Evolutionary conservation across 2,329 filamentous ascomycete species (phyloP), one percentile per base, ranked within the genome.

Genomic region (Verticillium zaregamsianum): DNA sequence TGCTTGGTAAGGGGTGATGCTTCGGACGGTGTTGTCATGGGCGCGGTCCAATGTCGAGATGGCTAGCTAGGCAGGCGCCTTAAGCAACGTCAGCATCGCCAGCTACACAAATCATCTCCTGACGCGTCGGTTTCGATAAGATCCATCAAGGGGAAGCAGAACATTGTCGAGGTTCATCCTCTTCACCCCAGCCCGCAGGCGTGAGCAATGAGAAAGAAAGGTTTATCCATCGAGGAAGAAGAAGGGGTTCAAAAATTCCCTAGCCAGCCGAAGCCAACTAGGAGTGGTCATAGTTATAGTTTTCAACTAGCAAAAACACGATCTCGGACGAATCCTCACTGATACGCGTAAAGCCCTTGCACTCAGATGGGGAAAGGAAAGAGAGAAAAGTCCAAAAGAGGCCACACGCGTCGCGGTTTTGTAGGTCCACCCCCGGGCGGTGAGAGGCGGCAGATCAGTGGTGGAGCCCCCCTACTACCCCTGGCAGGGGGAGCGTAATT

Each of bases 241-340:
- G 71, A 60, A 58, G 37, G 71, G 70, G 82, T 84, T 79, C 89
- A 92, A 92, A 92, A 89, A 92, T 92, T 92, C 90, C 89, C 83
- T 84, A 80, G 79, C 85, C 84, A 83, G 82, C 84, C 80, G 81
- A 83, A 85, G 84, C 88, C 86, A 85, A 83, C 70, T 79, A 83
- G 81, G 82, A 93, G 90, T 82, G 82, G 89, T 91, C 89, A 90
- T 85, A 59, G 82, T 81, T 83, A 82, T 90, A 91, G 89, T 90
- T 91, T 90, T 90, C 89, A 91, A 91, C 88, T 90, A 92, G 90
- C 90, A 92, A 91, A 90, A 91, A 91, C 84, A 85, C 85, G 84
- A 86, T 86, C 88, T 92, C 90, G 86, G 90, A 92, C 87, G 85
- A 87, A 88, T 91, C 90, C 87, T 92, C 90, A 92, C 87, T 89